Evolutionary conservation across 2,329 filamentous ascomycete genomes (phyloP), one percentile per base, ranked within the genome.

Genomic region (Penicillium sp.): DNA sequence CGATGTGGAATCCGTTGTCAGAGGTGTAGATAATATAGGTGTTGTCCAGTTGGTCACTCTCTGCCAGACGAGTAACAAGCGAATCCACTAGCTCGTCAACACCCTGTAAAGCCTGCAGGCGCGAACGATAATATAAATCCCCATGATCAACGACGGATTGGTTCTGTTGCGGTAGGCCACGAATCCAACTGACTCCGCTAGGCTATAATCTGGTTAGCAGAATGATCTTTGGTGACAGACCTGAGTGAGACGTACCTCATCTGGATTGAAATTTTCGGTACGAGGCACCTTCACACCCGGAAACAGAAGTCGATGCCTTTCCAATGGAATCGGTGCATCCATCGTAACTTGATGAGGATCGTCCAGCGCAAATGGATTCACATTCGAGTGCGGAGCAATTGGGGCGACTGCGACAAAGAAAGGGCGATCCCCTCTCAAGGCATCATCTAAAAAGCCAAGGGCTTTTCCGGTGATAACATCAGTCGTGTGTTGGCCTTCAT

Each of bases 361-460:
- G 12, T 18, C 60, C 3, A 63, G 57, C 55, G 66, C 45, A 40
- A 59, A 58, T 7, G 80, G 77, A 41, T 79, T 66, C 4, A 81
- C 74, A 56, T 86, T 84, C 22, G 81, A 80, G 62, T 91, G 88
- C 0, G 88, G 88, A 0, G 84, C 87, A 6, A 87, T 79, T 0
- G 88, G 88, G 0, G 87, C 84, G 8, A 89, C 77, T 0, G 80
- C 81, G 4, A 91, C 68, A 66, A 90, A 90, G 71, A 89, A 90
- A 0, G 88, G 88, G 15, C 79, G 76, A 0, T 77, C 70, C 0
- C 77, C 73, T 0, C 73, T 67, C 2, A 86, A 74, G 0, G 83
- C 88, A 49, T 88, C 82, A 2, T 85, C 79, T 0, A 91, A 71
- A 43, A 89, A 84, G 0, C 79, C 83, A 6, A 82, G 75, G 0